Percentiles rank a stretch among this genome's conserved stretches.
phyloP scores from a whole-genome alignment of 768 basidiomycete species.

The Dentipellis fragilis region DNA sequence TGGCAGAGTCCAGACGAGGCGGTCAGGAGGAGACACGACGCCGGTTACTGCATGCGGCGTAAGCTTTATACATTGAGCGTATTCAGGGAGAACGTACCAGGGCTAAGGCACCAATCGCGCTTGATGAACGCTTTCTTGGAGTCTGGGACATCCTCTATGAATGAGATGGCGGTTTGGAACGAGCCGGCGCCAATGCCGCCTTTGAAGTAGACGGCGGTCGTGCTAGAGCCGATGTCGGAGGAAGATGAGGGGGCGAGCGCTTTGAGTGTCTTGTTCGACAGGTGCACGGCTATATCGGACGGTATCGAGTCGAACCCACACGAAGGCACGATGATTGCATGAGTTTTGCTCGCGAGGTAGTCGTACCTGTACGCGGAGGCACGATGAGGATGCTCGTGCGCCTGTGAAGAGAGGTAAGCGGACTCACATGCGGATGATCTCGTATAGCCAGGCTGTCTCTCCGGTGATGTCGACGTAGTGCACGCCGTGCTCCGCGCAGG shows the following conservation, averaged over 20 bases:
- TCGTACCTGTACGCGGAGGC: slow-evolving; percentile 51
- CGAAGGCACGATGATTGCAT: slow-evolving; percentile 68
- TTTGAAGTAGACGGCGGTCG: slow-evolving; percentile 36
- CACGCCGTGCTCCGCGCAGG: slow-evolving; percentile 62
- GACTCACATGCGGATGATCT: slow-evolving; percentile 50
- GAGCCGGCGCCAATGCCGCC: slow-evolving; percentile 62
- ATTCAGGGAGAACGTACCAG: slow-evolving; percentile 22
- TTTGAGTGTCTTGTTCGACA: slow-evolving; percentile 64
- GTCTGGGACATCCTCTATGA: slow-evolving; percentile 22
- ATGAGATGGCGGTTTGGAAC: slow-evolving; percentile 21
- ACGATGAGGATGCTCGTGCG: slow-evolving; percentile 5
- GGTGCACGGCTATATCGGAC: slow-evolving; percentile 57
- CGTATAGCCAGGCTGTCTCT: slow-evolving; percentile 55
- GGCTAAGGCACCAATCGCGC: slow-evolving; percentile 32
- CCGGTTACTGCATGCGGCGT: neutral
- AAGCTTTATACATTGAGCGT: neutral
- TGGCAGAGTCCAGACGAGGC: slow-evolving; percentile 26
- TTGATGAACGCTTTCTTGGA: slow-evolving; percentile 20
- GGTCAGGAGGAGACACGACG: slow-evolving; percentile 12
- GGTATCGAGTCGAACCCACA: slow-evolving; percentile 76
- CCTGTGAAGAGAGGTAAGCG: neutral
- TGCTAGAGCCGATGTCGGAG: slow-evolving; percentile 26
- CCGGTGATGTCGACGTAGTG: slow-evolving; percentile 86
- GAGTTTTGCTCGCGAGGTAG: slow-evolving; percentile 57
- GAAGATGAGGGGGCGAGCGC: slow-evolving; percentile 21